Conservation (phyloP, 2,329 filamentous ascomycete species). For the Nothophaeocryptopus gaeumannii region DNA sequence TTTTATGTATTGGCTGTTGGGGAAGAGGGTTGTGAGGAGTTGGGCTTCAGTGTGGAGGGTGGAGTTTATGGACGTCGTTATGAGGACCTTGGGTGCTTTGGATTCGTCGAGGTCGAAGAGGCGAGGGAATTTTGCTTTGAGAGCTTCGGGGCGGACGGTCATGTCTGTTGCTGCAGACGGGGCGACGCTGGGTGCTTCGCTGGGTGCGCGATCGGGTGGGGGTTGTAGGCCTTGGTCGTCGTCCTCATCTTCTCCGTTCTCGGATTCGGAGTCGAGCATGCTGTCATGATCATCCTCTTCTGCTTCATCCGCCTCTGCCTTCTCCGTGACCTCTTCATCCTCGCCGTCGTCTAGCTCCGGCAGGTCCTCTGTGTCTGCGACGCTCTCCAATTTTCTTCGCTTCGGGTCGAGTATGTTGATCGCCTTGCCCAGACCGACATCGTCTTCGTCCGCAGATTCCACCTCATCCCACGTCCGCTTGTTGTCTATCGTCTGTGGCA, state of each 20-base stretch:
- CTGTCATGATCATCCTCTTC: conserved; percentile 64
- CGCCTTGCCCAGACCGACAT: conserved; percentile 38
- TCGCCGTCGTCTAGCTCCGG: conserved; percentile 8
- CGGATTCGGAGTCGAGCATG: conserved; percentile 62
- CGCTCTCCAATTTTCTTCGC: conserved; percentile 41
- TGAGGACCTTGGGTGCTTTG: conserved; percentile 74
- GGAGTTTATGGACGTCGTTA: conserved; percentile 88
- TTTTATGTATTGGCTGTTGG: conserved; percentile 75
- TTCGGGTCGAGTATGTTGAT: conserved; percentile 48
- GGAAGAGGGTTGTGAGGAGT: conserved; percentile 76
- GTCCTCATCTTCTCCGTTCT: conserved; percentile 43
- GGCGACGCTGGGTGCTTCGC: conserved; percentile 47
- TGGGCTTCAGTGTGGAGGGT: conserved; percentile 81
- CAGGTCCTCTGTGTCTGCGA: conserved; percentile 16
- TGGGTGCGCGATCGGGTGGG: conserved; percentile 31
- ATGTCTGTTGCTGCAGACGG: conserved; percentile 59
- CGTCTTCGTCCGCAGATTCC: conserved; percentile 43
- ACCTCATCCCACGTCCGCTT: conserved; percentile 81
- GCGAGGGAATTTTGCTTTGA: conserved; percentile 59
- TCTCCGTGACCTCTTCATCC: conserved; percentile 12
- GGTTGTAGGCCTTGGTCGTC: conserved; percentile 34
- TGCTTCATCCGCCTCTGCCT: conserved; percentile 34
- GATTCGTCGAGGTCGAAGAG: conserved; percentile 54
- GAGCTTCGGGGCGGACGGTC: conserved; percentile 58
- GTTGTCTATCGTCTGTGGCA: conserved; percentile 76